Base-by-base conservation (phyloP, 306 rosid genomes). In the Vigna reflexopilosa region DNA sequence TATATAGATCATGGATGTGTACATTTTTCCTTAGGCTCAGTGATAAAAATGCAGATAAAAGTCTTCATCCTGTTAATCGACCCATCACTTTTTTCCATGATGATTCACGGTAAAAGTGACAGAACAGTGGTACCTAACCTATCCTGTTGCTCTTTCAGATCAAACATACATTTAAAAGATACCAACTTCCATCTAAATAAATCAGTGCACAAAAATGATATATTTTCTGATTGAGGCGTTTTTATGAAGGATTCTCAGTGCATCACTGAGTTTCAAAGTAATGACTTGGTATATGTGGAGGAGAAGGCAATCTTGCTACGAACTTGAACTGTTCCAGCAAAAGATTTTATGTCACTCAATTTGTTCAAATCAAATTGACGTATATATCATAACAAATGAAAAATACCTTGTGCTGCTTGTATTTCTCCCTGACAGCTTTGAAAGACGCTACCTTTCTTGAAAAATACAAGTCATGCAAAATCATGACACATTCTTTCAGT, bases 341-440 rank as follows among this genome's bases (percentile, higher is more conserved):
- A 76, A 74, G 11, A 67, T 51, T 2, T 47, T 5, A 54, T 22
- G 19, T 36, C 49, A 77, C 6, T 85, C 58, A 45, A 28, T 15
- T 47, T 72, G 70, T 19, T 13, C 15, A 0, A 10, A 15, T 7
- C 13, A 28, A 57, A 26, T 6, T 17, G n/a, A 61, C 7, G 20
- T 12, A 22, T 22, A 81, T 22, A 81, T 30, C 1, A 30, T 30
- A 3, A 8, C 2, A 16, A 16, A 44, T 4, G 49, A 16, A 22
- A 47, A 36, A 13, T 71, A 93, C 98, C 98, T 88, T 89, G 14
- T 88, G 93, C 9, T 81, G 90, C 76, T 85, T 89, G 88, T 95
- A 95, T 87, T 95, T 95, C 12, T 85, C 88, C 57, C 99, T 73
- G 54, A 87, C 69, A 50, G 98, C 84, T 67, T 67, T 73, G 22